These are phyloP conservation scores for Chenopodium suecicum DNA, from an alignment of 148 eudicot genomes.

Conservation along the genomic window DNA sequence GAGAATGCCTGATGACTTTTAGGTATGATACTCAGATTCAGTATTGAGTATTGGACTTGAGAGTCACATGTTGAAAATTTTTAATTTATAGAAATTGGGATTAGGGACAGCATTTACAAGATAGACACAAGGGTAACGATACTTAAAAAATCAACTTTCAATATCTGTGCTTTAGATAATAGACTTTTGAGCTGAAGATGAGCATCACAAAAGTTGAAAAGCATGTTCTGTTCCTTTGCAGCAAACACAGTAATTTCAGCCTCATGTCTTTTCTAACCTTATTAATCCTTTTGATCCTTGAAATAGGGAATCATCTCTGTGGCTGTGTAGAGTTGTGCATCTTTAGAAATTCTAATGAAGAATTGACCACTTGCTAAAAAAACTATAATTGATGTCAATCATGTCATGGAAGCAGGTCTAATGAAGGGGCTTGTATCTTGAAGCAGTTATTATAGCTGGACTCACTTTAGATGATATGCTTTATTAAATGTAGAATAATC, in stretches of 20 bases:
- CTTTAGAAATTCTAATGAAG: not conserved
- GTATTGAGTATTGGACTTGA: too few relatives aligned
- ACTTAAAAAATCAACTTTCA: not conserved
- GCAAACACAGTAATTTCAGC: not conserved
- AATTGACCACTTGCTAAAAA: not conserved
- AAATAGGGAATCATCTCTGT: not conserved
- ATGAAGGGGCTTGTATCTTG: not conserved
- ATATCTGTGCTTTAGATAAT: not conserved
- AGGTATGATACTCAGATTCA: too few relatives aligned
- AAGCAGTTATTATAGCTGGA: not conserved
- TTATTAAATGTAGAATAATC: not conserved
- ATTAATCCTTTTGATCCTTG: not conserved
- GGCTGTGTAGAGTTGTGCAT: not conserved
- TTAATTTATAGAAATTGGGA: not conserved
- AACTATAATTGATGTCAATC: not conserved
- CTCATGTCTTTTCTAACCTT: not conserved
- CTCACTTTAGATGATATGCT: not conserved
- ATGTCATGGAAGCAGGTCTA: conserved; percentile 1
- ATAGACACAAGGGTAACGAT: not conserved
- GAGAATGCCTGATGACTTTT: not conserved
- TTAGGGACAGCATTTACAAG: too few relatives aligned
- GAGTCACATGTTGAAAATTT: not conserved
- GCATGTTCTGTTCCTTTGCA: not conserved
- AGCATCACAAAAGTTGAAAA: not conserved
- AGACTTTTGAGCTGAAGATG: not conserved